Evolutionary conservation across 2,329 filamentous ascomycete genomes (phyloP), one percentile per base, ranked within the genome.

Genomic region (Calonectria pseudoreteaudii): DNA sequence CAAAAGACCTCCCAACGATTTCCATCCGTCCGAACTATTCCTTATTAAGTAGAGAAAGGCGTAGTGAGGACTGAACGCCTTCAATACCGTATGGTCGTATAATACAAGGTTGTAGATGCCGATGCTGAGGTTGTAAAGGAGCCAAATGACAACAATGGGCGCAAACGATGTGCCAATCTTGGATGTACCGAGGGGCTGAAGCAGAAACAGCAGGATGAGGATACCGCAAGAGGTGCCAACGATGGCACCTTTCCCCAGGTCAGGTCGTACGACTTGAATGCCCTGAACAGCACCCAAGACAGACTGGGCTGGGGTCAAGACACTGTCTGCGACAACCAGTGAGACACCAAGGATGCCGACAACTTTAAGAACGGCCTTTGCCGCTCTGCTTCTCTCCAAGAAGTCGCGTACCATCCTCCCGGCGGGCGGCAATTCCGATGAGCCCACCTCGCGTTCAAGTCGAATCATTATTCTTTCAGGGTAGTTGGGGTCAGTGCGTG

Each of bases 221-320:
- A 94, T 93, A 5, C 88, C 90, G 75, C 92, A 94, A 0, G 90
- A 90, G 0, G 90, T 88, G 13, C 93, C 93, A 16, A 94, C 88
- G 28, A 94, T 90, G 2, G 90, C 89, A 3, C 86, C 83, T 47
- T 87, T 89, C 28, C 84, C 85, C 62, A 94, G 90, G 72, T 89
- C 84, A 0, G 89, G 87, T 23, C 87, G 87, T 36, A 91, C 90
- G 1, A 94, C 92, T 31, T 86, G 86, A 5, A 91, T 84, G 30
- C 91, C 92, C 81, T 94, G 92, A 20, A 94, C 90, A 2, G 93
- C 92, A 31, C 93, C 93, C 8, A 94, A 87, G 1, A 94, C 91
- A 4, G 92, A 93, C 81, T 94, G 92, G 0, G 93, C 93, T 0
- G 92, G 93, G 1, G 92, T 94, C 31, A 94, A 84, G 14, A 94